Evolutionary conservation across 805 yeast species (phyloP), one percentile per base, ranked within the genome.

Genomic region (Candida michaelii): DNA sequence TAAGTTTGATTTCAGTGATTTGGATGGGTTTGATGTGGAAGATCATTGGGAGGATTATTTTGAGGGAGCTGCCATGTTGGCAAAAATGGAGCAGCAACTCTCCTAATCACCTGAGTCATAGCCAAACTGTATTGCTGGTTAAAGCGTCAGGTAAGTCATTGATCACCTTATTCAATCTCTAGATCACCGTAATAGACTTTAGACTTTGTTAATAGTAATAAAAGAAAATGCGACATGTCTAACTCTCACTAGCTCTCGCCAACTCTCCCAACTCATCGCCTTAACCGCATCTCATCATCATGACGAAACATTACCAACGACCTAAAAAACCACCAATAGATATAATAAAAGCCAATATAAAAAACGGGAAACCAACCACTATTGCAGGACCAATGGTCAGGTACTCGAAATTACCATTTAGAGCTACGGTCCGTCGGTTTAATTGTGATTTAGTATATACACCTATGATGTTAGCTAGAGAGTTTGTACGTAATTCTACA

Each of bases 401-500:
- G 39, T 93, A 93, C 69, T 88, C 96, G 1, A 91, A 93, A 61
- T 74, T 93, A 32, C 97, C 98, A 2, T 91, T 93, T 57, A 73
- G 99, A 40, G 86, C 87, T 45, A 68, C 87, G 5, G 82, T 68
- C 5, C 56, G 97, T 24, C 81, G 82, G 29, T 87, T 82, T 59
- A 71, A 77, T 41, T 79, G 83, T 34, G 96, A 89, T 58, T 82
- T 91, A 7, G 95, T 89, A 3, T 90, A 93, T 58, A 80, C 96
- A 0, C 99, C 99, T 8, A 93, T 93, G 99, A 90, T 93, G 31
- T 69, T 93, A 40, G 98, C 98, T 4, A 69, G 98, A 39, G 99
- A 93, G 63, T 93, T 89, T 73, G 96, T 88, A 3, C 71, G 97
- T 34, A 87, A 89, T 60, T 76, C 73, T 15, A 74, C 77, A 41